These are phyloP conservation scores for Biscutella laevigata DNA, from an alignment of 441 rosid genomes.

Conservation along the genomic window DNA sequence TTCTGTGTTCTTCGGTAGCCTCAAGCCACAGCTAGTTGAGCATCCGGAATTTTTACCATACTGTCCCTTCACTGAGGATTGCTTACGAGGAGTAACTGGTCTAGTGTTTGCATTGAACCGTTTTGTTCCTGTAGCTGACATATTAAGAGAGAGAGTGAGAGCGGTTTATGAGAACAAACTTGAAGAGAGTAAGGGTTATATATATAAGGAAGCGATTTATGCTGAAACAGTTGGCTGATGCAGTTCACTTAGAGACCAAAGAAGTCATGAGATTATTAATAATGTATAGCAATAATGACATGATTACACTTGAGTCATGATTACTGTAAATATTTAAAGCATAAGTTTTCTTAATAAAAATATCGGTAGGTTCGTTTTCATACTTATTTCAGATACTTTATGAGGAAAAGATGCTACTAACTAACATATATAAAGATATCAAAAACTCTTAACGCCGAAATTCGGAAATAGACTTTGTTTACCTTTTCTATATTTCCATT, in stretches of 20 bases:
- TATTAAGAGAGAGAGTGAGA: conserved; percentile 6
- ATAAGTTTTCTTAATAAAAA: neutral
- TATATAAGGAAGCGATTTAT: conserved; percentile 13
- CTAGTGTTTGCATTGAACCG: conserved; percentile 22
- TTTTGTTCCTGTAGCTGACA: conserved; percentile 27
- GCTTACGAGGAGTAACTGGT: conserved; percentile 21
- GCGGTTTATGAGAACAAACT: neutral
- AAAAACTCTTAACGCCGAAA: conserved; percentile 14
- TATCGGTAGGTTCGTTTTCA: conserved; percentile 5
- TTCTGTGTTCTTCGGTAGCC: conserved; percentile 33
- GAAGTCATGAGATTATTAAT: conserved; percentile 15
- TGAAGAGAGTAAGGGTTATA: neutral
- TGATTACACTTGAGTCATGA: conserved; percentile 15
- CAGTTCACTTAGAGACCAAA: conserved; percentile 13
- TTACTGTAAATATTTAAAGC: conserved; percentile 7
- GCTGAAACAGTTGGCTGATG: conserved; percentile 10
- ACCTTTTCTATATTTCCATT: conserved; percentile 17
- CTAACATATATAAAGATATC: conserved; percentile 3
- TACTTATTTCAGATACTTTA: conserved; percentile 8
- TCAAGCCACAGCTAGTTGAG: conserved; percentile 39
- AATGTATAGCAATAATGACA: conserved; percentile 18
- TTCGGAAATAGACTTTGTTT: conserved; percentile 4
- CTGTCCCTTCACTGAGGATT: conserved; percentile 6
- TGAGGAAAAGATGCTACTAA: neutral
- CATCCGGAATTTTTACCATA: conserved; percentile 22